Evolutionary conservation across 208 protist genomes (phyloP).

Genomic region (Acanthamoeba castellanii): DNA sequence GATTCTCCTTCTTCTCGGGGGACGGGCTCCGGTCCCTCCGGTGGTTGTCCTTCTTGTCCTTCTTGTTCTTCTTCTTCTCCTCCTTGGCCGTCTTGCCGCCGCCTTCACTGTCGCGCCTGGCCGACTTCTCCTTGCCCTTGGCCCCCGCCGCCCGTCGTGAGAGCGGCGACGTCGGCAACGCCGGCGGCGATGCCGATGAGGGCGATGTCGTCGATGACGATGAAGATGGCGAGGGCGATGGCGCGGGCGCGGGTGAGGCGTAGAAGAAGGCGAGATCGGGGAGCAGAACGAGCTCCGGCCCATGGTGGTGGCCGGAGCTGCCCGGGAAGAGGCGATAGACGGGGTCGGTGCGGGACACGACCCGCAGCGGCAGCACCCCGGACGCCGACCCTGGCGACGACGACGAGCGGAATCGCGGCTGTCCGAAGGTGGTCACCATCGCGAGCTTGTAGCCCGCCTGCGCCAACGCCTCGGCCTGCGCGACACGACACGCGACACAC

Average conservation of each 20-base stretch:
- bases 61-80: background rate
- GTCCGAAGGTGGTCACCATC: conserved; percentile 7
- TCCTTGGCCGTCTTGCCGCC: too few species aligned
- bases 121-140: background rate
- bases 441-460: conserved; percentile 10
- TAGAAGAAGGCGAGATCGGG: background rate
- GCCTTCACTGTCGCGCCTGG: too few species aligned
- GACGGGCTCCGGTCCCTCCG: too few species aligned
- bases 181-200: background rate
- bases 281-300: background rate
- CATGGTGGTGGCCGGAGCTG: background rate
- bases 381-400: too few species aligned
- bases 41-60: background rate
- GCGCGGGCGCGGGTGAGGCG: background rate
- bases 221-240: too few species aligned
- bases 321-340: background rate
- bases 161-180: background rate
- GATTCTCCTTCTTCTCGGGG: background rate
- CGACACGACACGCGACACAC: too few species aligned
- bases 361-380: background rate
- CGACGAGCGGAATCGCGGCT: background rate
- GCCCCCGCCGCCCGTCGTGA: background rate
- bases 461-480: background rate
- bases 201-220: background rate
- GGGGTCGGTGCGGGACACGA: background rate